These are phyloP conservation scores for Termitomyces sp. DNA, from an alignment of 768 basidiomycete genomes.

Conservation along the genomic window DNA sequence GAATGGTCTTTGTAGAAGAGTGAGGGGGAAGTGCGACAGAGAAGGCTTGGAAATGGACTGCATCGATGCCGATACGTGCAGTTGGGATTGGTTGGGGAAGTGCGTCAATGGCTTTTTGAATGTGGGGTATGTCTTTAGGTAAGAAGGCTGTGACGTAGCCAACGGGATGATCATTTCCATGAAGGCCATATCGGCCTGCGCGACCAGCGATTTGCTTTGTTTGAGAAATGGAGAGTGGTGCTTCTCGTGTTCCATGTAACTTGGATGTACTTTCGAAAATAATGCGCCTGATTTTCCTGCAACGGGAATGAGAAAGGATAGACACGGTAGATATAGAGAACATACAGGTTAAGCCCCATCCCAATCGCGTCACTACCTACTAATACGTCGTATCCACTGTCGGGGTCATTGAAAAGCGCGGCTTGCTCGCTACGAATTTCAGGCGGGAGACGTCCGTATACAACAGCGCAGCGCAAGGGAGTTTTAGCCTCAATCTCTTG, in stretches of 20 bases:
- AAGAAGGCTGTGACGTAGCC: conserved; percentile 78
- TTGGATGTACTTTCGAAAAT: conserved; percentile 51
- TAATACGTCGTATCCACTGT: conserved; percentile 83
- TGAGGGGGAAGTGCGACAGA: conserved; percentile 39
- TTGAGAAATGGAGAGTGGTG: conserved; percentile 62
- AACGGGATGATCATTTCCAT: conserved; percentile 38
- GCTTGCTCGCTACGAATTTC: conserved; percentile 93
- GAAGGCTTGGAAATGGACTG: conserved; percentile 14
- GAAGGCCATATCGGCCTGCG: conserved; percentile 84
- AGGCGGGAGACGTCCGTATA: conserved; percentile 89
- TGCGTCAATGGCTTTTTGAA: conserved; percentile 51
- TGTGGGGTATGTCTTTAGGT: conserved; percentile 54
- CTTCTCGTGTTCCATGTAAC: conserved; percentile 45
- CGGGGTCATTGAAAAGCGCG: conserved; percentile 80
- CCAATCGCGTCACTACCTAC: conserved; percentile 95
- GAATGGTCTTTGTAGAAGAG: conserved; percentile 37
- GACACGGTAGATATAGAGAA: conserved; percentile 7
- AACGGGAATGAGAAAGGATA: background rate
- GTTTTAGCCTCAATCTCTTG: conserved; percentile 65
- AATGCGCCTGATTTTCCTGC: conserved; percentile 77
- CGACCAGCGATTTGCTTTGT: conserved; percentile 95
- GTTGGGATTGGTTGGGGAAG: conserved; percentile 47
- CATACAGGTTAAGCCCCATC: conserved; percentile 96
- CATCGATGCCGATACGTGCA: conserved; percentile 42
- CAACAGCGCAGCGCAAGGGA: conserved; percentile 82